Base-by-base conservation (phyloP, 306 rosid genomes). In the Prunus campanulata region DNA sequence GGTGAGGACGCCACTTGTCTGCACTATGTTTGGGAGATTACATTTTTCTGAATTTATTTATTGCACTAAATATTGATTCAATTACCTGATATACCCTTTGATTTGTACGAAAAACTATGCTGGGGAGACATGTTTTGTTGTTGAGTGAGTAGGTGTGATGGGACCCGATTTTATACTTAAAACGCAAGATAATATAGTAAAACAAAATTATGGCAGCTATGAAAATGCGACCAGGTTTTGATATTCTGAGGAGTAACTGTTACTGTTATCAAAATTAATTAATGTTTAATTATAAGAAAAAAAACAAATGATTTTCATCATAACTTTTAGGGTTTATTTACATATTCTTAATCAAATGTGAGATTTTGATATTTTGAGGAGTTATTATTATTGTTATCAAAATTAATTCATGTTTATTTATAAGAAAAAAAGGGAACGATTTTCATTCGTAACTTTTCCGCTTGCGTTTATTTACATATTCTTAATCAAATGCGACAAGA, bases 91-190 rank as follows among this genome's bases (percentile, higher is more conserved):
- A 0, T 42, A 27, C 61, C 61, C 69, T 68, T 54, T 68, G 60
- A n/a, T 77, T 47, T 5, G 49, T 44, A 20, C 16, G 29, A 7
- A 52, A 39, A 75, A 62, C 1, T 35, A 25, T 20, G 54, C 10
- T 1, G 39, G 4, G 9, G 68, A 52, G 8, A 42, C 65, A 42
- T 56, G 54, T 5, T 61, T 48, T 60, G n/a, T 39, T 54, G 79
- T 22, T 55, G 30, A 11, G 47, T 20, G 66, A 77, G 80, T 76
- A 0, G 74, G 80, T 68, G 61, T 42, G 52, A 15, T 13, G 30
- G 74, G 39, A 59, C 67, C 74, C 4, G 1, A 75, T 10, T 49
- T 19, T 27, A 18, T 20, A 16, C 56, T 63, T 62, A 13, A 29
- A 49, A 63, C 50, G 24, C 22, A 74, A 30, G 63, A 64, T 63